Percentiles rank a stretch among this genome's conserved stretches.
phyloP scores from a whole-genome alignment of 306 rosid species.

The Trifolium dubium region DNA sequence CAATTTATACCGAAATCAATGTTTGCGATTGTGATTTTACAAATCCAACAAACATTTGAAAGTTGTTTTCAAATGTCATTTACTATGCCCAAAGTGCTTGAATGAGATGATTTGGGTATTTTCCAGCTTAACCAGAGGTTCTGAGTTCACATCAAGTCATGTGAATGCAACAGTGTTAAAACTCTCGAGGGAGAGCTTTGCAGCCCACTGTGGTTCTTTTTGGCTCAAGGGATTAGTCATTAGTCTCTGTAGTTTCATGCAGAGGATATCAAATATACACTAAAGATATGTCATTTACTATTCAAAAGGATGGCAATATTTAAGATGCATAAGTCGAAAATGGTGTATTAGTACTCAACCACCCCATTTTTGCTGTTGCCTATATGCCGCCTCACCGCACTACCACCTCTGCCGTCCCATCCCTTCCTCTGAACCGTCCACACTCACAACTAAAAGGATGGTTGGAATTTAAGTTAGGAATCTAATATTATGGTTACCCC shows the following conservation, averaged over 20 bases:
- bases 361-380: neutral
- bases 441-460: neutral
- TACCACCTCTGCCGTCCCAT: neutral
- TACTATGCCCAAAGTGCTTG: neutral
- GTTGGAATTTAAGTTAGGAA: neutral
- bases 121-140: neutral
- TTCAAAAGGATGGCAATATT: neutral
- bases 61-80: neutral
- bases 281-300: neutral
- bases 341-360: neutral
- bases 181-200: neutral
- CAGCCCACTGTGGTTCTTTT: neutral
- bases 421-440: neutral
- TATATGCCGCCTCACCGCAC: neutral
- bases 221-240: neutral
- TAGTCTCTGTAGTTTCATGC: neutral
- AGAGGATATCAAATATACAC: neutral
- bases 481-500: conserved; percentile 4
- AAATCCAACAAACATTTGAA: neutral
- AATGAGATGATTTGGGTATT: neutral
- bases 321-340: neutral
- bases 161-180: neutral
- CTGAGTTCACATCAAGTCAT: neutral
- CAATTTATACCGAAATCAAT: conserved; percentile 17
- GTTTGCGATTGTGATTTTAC: conserved; percentile 17